Evolutionary conservation across 768 basidiomycete species (phyloP), one percentile per base, ranked within the genome.

Genomic region (Pulveroboletus ravenelii): DNA sequence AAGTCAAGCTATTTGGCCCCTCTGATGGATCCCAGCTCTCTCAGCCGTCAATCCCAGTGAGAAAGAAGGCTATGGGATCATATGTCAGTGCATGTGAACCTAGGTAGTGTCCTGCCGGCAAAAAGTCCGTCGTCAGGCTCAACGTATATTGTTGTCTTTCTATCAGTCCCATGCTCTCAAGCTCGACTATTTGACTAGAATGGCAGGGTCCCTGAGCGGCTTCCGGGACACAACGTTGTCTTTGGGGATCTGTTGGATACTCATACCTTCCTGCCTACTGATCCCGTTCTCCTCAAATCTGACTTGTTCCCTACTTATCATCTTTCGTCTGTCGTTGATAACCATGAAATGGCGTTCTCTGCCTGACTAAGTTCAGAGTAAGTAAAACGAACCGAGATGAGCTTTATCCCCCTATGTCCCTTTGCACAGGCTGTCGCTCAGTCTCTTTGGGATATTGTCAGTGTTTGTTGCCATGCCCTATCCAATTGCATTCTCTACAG

Each of bases 271-370:
- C 68, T 89, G 5, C 82, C 85, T 1, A 94, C 92, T 2, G 96
- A 99, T 63, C 92, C 93, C 20, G 81, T 98, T 40, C 72, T 98
- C 3, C 74, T 98, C 53, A 98, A 99, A 67, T 85, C 88, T 1
- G 96, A 99, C 65, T 73, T 81, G 1, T 95, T 88, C 65, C 96
- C 96, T 5, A 98, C 95, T 0, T 99, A 99, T 64, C 96, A 98
- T 23, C 20, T 23, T 2, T 4, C 20, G 0, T 93, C 85, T 18
- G 91, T 98, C 0, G 91, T 95, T 0, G 96, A 99, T 58, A 96
- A 99, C 69, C 83, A 93, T 60, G 82, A 85, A 60, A 99, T 99
- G 96, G 85, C 20, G 2, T 23, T 23, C 20, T n/a, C n/a, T n/a
- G n/a, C n/a, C n/a, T n/a, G n/a, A n/a, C n/a, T n/a, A n/a, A n/a